phyloP scores from a whole-genome alignment of 306 rosid genomes.

The Vigna mungo region DNA sequence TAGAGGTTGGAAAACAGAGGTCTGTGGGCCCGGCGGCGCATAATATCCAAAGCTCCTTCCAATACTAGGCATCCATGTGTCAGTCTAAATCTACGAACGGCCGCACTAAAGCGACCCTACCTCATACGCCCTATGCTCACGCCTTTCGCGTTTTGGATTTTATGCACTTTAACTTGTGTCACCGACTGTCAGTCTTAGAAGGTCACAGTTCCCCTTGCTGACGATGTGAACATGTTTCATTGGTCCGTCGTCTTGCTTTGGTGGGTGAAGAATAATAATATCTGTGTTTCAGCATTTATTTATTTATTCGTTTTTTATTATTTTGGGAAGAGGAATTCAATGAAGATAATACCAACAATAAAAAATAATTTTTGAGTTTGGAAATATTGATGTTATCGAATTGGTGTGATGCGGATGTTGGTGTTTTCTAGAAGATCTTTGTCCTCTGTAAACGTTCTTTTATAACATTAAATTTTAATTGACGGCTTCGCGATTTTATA shows the following conservation, averaged over 20 bases:
- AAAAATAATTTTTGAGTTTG: background rate
- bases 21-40: conserved; percentile 41
- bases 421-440: conserved; percentile 36
- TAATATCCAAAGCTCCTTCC: conserved; percentile 38
- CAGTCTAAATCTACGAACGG: conserved; percentile 15
- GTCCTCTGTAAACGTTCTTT: conserved; percentile 9
- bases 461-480: background rate
- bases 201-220: conserved; percentile 14
- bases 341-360: background rate
- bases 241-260: conserved; percentile 33
- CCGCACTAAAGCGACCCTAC: conserved; percentile 42
- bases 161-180: background rate
- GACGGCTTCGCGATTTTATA: background rate
- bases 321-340: background rate
- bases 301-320: background rate
- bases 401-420: background rate
- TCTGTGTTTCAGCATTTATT: background rate
- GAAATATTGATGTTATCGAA: conserved; percentile 39
- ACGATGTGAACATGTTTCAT: background rate
- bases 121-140: conserved; percentile 40
- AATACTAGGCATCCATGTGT: conserved; percentile 51
- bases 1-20: background rate
- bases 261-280: background rate
- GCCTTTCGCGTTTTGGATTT: conserved; percentile 53
- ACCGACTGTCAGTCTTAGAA: conserved; percentile 19